phyloP scores from a whole-genome alignment of 805 yeast species.

The Starmerella tilneyi region DNA sequence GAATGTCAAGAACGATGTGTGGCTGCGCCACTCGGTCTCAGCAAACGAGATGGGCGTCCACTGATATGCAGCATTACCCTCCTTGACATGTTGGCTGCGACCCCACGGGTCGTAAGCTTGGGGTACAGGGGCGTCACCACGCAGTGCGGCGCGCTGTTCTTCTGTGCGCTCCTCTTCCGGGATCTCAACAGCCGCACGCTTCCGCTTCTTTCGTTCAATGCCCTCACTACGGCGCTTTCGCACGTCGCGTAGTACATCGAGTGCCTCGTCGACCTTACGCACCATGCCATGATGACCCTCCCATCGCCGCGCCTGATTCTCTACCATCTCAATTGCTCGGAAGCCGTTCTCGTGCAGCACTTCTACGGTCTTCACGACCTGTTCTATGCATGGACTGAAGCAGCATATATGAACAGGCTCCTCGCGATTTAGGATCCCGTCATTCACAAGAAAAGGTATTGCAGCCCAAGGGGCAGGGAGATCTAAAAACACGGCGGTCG shows the following conservation, averaged over 20 bases:
- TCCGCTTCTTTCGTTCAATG: slow-evolving; percentile 28
- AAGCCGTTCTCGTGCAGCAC: slow-evolving; percentile 69
- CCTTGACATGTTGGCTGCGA: slow-evolving; percentile 68
- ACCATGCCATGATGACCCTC: slow-evolving; percentile 87
- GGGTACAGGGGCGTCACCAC: slow-evolving; percentile 15
- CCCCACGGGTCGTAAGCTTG: slow-evolving; percentile 77
- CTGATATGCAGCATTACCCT: slow-evolving; percentile 69
- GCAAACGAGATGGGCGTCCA: slow-evolving; percentile 81
- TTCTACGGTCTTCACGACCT: slow-evolving; percentile 76
- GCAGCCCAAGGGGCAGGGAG: slow-evolving; percentile 97
- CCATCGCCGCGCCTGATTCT: slow-evolving; percentile 72
- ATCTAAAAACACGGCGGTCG: slow-evolving; percentile 74
- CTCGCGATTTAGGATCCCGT: slow-evolving; percentile 30
- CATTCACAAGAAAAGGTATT: slow-evolving; percentile 52
- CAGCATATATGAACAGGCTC: slow-evolving; percentile 65
- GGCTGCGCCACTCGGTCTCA: slow-evolving; percentile 81
- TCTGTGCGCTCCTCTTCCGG: slow-evolving; percentile 22
- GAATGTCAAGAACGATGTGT: slow-evolving; percentile 87
- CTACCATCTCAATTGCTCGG: slow-evolving; percentile 84
- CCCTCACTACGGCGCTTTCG: slow-evolving; percentile 55
- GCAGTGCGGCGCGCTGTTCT: slow-evolving; percentile 23
- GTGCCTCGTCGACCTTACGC: slow-evolving; percentile 66
- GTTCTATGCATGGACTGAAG: slow-evolving; percentile 96
- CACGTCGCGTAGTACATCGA: slow-evolving; percentile 70
- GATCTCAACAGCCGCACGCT: slow-evolving; percentile 16